Percentiles rank a stretch among this genome's conserved stretches.
These are phyloP conservation scores for Limnomonas spitsbergensis DNA, from an alignment of 139 green algal species.

Conservation along the genomic window DNA sequence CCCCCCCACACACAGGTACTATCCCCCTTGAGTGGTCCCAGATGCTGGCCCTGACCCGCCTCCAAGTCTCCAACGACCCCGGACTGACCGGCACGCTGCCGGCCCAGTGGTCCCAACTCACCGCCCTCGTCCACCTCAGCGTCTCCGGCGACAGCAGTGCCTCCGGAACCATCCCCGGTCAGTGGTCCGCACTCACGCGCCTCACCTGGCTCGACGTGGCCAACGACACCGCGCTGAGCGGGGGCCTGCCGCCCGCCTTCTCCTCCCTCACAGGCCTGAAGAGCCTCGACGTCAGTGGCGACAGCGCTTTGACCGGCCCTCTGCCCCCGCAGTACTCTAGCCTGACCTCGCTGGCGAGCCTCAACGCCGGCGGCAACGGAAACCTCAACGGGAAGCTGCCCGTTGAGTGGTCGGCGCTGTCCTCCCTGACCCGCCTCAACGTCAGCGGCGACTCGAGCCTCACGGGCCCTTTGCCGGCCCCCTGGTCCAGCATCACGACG, in stretches of 20 bases:
- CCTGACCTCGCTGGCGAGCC: background rate
- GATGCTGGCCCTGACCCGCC: background rate
- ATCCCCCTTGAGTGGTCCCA: background rate
- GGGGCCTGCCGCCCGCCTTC: background rate
- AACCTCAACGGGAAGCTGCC: constrained; percentile 7
- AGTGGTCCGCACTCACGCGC: constrained; percentile 6
- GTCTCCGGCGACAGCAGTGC: background rate
- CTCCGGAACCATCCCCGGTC: constrained; percentile 6
- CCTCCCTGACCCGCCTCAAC: constrained; percentile 16
- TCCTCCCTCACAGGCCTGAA: background rate
- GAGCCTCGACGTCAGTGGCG: background rate
- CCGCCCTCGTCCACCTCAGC: background rate
- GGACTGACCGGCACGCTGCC: constrained; percentile 14
- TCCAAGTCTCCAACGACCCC: constrained; percentile 6
- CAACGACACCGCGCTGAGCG: background rate
- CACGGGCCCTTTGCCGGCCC: constrained; percentile 18
- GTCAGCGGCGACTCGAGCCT: constrained; percentile 1
- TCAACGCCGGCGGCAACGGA: background rate
- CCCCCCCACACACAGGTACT: background rate
- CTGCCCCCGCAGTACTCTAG: background rate
- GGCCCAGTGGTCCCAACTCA: background rate
- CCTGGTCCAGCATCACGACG: background rate
- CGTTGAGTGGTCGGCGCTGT: constrained; percentile 3
- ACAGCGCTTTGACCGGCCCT: constrained; percentile 7
- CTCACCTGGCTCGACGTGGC: constrained; percentile 15